Evolutionary conservation across 179 eudicot genomes (phyloP).

Genomic region (Silene coronaria): DNA sequence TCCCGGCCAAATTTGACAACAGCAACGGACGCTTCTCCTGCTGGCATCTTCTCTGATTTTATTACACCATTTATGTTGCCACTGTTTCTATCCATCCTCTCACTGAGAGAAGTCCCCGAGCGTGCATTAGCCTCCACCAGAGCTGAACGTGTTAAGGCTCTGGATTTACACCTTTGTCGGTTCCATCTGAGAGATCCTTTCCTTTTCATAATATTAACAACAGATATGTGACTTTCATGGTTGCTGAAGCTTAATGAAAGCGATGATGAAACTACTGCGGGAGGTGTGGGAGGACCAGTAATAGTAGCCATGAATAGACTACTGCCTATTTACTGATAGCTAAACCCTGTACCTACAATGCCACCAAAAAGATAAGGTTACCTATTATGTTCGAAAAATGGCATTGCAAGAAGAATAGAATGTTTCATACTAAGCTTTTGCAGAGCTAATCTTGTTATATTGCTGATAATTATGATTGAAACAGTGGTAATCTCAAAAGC

Average conservation of each 20-base stretch:
- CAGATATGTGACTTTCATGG: slow-evolving; percentile 14
- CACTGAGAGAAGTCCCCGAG: slow-evolving; percentile 9
- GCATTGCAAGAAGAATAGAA: background rate
- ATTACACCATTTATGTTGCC: slow-evolving; percentile 17
- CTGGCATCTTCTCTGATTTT: slow-evolving; percentile 12
- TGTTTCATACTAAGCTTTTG: background rate
- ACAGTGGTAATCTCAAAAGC: no score
- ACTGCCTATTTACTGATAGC: background rate
- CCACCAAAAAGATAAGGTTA: background rate
- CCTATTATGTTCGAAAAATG: background rate
- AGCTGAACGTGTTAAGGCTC: slow-evolving; percentile 28
- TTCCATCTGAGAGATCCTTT: slow-evolving; percentile 18
- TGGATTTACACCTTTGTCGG: slow-evolving; percentile 22
- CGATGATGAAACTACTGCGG: slow-evolving; percentile 10
- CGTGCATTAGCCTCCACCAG: slow-evolving; percentile 32
- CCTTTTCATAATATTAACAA: slow-evolving; percentile 10
- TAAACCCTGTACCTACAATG: background rate
- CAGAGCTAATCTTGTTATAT: background rate
- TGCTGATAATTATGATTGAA: background rate
- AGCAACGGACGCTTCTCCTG: slow-evolving; percentile 19
- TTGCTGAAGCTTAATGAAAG: slow-evolving; percentile 19
- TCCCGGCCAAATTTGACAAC: slow-evolving; percentile 32
- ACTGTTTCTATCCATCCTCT: slow-evolving; percentile 6
- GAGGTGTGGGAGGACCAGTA: slow-evolving; percentile 14
- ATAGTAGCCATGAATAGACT: slow-evolving; percentile 22